Evolutionary conservation across 768 basidiomycete species (phyloP).

Genomic region (Russula sp.): DNA sequence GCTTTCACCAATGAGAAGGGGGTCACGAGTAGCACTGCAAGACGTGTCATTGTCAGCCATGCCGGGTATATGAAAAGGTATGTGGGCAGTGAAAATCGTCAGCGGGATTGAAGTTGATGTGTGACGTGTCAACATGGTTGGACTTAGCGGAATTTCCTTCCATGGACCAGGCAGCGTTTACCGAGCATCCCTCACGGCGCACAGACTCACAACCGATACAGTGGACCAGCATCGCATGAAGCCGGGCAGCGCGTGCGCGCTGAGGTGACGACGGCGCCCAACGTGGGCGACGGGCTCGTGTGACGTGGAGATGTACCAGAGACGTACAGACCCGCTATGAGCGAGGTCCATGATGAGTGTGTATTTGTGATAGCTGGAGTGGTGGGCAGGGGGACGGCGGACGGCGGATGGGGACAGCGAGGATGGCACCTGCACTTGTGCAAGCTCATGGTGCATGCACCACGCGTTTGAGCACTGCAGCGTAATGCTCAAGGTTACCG

Average conservation of each 20-base stretch:
- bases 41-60: too few species aligned
- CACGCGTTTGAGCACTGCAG: conserved; percentile 61
- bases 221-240: conserved; percentile 37
- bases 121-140: too few species aligned
- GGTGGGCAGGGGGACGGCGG: too few species aligned
- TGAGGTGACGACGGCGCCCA: conserved; percentile 68
- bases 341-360: conserved; percentile 41
- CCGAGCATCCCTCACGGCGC: too few species aligned
- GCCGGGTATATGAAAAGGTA: too few species aligned
- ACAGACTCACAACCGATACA: too few species aligned
- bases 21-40: too few species aligned
- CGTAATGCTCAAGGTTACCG: conserved; percentile 75
- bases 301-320: conserved; percentile 38
- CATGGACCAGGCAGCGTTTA: too few species aligned
- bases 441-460: conserved; percentile 52
- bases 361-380: conserved; percentile 25
- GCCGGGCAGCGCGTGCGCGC: conserved; percentile 52
- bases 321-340: conserved; percentile 56
- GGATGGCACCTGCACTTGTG: background rate
- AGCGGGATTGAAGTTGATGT: too few species aligned
- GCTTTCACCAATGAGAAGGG: too few species aligned
- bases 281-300: conserved; percentile 51
- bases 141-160: too few species aligned
- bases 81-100: too few species aligned
- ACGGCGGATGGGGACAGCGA: background rate